Evolutionary conservation across 2,329 filamentous ascomycete genomes (phyloP).

Genomic region (Epichloe bromicola): DNA sequence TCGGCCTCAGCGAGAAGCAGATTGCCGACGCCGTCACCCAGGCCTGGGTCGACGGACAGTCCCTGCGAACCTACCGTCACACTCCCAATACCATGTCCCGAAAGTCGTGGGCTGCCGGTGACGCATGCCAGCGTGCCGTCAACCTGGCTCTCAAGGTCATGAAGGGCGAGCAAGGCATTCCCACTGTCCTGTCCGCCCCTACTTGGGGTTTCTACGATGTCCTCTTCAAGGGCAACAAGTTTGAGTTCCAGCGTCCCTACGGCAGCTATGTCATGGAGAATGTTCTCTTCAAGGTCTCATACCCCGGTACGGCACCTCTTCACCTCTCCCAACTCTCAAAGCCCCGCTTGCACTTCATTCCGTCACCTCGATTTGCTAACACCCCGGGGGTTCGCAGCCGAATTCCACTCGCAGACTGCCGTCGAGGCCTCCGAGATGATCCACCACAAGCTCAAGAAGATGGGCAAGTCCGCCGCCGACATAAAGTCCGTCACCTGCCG

Average conservation of each 20-base stretch:
- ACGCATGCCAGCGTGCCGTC: slow-evolving; percentile 91
- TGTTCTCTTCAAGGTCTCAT: slow-evolving; percentile 98
- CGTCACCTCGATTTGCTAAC: background rate
- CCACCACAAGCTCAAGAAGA: slow-evolving; percentile 64
- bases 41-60: slow-evolving; percentile 95
- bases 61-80: slow-evolving; percentile 92
- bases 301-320: slow-evolving; percentile 59
- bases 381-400: slow-evolving; percentile 36
- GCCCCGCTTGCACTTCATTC: too few relatives aligned
- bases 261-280: slow-evolving; percentile 99
- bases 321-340: background rate
- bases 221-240: slow-evolving; percentile 89
- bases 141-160: slow-evolving; percentile 83
- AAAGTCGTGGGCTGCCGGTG: slow-evolving; percentile 97
- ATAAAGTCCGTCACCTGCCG: slow-evolving; percentile 90
- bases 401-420: slow-evolving; percentile 98
- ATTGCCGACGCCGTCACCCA: slow-evolving; percentile 93
- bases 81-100: slow-evolving; percentile 98
- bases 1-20: slow-evolving; percentile 78
- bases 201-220: slow-evolving; percentile 99
- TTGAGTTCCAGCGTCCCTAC: slow-evolving; percentile 90
- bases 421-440: slow-evolving; percentile 89
- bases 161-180: slow-evolving; percentile 81
- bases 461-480: slow-evolving; percentile 85
- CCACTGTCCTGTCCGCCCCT: slow-evolving; percentile 83